phyloP scores from a whole-genome alignment of 352 stramenopile species.

The Peronospora tabacina region DNA sequence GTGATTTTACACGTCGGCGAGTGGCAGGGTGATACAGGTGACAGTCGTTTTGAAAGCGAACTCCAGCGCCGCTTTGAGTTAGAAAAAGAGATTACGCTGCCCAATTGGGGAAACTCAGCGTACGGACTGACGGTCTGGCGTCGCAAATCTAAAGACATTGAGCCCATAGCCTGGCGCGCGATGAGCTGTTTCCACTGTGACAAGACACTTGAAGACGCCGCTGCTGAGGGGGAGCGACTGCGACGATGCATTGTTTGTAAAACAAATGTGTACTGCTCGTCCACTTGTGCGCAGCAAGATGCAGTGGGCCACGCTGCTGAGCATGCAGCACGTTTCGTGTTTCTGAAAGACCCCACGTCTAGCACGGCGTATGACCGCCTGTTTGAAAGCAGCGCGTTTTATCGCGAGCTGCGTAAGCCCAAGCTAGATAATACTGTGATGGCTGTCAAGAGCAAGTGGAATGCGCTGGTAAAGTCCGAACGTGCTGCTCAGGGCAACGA shows the following conservation, averaged over 20 bases:
- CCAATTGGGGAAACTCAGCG: constrained; percentile 76
- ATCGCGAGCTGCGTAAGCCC: constrained; percentile 36
- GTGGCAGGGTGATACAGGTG: constrained; percentile 72
- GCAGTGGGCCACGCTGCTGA: constrained; percentile 43
- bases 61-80: constrained; percentile 47
- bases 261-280: constrained; percentile 72
- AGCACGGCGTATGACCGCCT: constrained; percentile 24
- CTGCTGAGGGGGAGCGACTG: constrained; percentile 36
- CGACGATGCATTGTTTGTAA: constrained; percentile 68
- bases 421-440: constrained; percentile 33
- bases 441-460: constrained; percentile 38
- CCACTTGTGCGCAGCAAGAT: constrained; percentile 36
- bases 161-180: constrained; percentile 14
- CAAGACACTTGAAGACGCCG: constrained; percentile 32
- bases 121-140: constrained; percentile 70
- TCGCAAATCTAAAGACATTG: constrained; percentile 25
- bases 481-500: constrained; percentile 10
- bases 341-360: constrained; percentile 47
- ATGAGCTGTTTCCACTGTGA: constrained; percentile 56
- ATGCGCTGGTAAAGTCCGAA: constrained; percentile 27
- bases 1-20: constrained; percentile 65
- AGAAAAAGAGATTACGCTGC: constrained; percentile 45
- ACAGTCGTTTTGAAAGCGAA: constrained; percentile 57
- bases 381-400: constrained; percentile 63
- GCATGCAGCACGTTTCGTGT: constrained; percentile 62